Percentiles rank a stretch among this genome's conserved stretches.
Conservation (phyloP, 176 grass and related monocot species). For the Dactylis glomerata region DNA sequence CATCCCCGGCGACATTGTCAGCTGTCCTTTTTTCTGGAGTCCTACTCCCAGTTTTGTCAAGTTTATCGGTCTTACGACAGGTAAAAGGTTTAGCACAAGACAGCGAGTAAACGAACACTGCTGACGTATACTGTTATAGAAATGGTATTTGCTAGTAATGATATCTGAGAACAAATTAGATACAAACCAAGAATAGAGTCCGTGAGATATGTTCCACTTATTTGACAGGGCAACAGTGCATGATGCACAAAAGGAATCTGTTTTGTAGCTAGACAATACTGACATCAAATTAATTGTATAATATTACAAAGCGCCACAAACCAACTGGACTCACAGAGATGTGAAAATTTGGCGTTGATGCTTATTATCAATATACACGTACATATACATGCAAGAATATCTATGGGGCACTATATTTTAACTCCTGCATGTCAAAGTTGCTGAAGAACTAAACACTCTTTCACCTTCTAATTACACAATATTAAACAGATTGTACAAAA, state of each 20-base stretch:
- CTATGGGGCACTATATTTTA: not conserved
- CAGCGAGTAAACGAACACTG: not conserved
- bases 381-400: constrained; percentile 6
- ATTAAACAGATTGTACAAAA: not conserved
- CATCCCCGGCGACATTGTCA: too few species aligned
- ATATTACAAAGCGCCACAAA: not conserved
- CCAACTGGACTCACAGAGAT: not conserved
- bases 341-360: not conserved
- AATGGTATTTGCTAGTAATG: not conserved
- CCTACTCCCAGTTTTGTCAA: too few species aligned
- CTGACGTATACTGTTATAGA: not conserved
- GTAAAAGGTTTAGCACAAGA: too few species aligned
- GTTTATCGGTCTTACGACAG: too few species aligned
- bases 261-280: not conserved
- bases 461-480: not conserved
- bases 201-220: not conserved
- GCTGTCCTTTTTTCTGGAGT: too few species aligned
- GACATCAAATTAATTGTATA: not conserved
- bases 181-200: not conserved
- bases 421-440: not conserved
- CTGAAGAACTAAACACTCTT: not conserved
- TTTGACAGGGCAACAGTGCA: not conserved
- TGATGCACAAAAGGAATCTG: not conserved
- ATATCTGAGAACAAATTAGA: not conserved
- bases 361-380: not conserved